Percentiles rank a stretch among this genome's conserved stretches.
phyloP scores from a whole-genome alignment of 208 protist genomes.

The Angomonas deanei region DNA sequence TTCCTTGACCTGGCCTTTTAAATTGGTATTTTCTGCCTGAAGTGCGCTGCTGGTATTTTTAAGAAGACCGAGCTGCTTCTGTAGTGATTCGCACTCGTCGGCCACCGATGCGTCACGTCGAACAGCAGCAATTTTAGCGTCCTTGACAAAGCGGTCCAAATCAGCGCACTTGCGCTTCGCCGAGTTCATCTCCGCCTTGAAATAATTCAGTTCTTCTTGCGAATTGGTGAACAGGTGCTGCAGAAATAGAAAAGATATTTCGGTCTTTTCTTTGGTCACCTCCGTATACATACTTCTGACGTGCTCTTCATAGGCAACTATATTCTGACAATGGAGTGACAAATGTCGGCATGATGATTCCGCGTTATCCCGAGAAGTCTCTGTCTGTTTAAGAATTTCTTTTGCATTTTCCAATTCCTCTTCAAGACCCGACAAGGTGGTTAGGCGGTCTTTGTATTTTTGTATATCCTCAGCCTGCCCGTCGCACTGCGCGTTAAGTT shows the following conservation, averaged over 20 bases:
- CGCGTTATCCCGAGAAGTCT: not conserved
- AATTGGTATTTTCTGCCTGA: not conserved
- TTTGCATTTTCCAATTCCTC: not conserved
- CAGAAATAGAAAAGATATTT: too few species aligned
- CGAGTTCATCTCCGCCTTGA: slow-evolving; percentile 4
- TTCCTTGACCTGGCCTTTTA: not conserved
- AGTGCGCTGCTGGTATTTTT: slow-evolving; percentile 12
- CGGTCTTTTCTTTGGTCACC: not conserved
- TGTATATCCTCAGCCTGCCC: too few species aligned
- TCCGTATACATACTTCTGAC: not conserved
- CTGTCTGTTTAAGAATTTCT: not conserved
- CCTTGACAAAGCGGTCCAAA: slow-evolving; percentile 22
- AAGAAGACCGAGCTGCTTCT: slow-evolving; percentile 13
- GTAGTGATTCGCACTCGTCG: slow-evolving; percentile 16
- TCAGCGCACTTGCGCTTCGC: slow-evolving; percentile 26
- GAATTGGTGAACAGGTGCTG: too few species aligned
- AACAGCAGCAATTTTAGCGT: slow-evolving; percentile 19
- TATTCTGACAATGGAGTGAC: too few species aligned
- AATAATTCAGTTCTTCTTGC: not conserved
- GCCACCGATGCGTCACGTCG: slow-evolving; percentile 17
- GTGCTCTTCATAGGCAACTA: too few species aligned
- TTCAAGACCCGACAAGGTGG: not conserved
- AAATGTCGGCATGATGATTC: too few species aligned
- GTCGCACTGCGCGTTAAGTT: not conserved
- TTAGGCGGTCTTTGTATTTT: too few species aligned